Evolutionary conservation across 495 filamentous ascomycete genomes (phyloP).

Genomic region (Aspergillus cavernicola): DNA sequence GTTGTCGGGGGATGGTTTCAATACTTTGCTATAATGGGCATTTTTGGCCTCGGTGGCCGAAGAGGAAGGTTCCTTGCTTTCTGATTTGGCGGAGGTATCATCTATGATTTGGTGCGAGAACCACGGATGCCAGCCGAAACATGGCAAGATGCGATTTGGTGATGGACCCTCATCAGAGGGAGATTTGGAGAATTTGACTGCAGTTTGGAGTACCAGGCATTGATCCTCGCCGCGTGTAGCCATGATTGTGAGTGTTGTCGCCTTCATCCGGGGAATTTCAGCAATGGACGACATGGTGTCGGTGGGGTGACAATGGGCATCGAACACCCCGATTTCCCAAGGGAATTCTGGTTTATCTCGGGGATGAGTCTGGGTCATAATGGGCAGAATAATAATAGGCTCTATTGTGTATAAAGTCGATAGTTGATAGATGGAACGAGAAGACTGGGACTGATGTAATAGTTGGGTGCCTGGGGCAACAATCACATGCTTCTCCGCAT

Average conservation of each 20-base stretch:
- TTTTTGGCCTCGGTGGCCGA: constrained; percentile 42
- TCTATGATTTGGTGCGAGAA: constrained; percentile 87
- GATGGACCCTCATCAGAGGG: constrained; percentile 20
- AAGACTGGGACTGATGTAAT: constrained; percentile 11
- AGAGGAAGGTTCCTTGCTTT: neutral
- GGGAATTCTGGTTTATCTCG: constrained; percentile 50
- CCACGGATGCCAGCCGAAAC: constrained; percentile 99
- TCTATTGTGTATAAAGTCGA: neutral
- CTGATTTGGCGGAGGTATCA: constrained; percentile 42
- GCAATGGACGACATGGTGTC: constrained; percentile 78
- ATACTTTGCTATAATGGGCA: constrained; percentile 67
- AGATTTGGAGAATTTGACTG: constrained; percentile 42
- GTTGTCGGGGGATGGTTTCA: constrained; percentile 49
- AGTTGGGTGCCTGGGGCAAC: constrained; percentile 15
- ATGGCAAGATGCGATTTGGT: constrained; percentile 56
- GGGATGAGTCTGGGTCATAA: constrained; percentile 19
- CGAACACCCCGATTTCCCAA: constrained; percentile 81
- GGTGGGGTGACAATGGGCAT: constrained; percentile 98
- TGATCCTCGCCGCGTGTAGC: constrained; percentile 85
- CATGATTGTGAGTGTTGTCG: constrained; percentile 79
- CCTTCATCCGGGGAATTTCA: constrained; percentile 70
- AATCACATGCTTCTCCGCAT: constrained; percentile 36
- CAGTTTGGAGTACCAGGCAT: constrained; percentile 69
- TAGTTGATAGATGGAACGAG: neutral
- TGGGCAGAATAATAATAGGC: neutral